These are phyloP conservation scores for Cicer cuneatum DNA, from an alignment of 306 rosid species.

Conservation along the genomic window DNA sequence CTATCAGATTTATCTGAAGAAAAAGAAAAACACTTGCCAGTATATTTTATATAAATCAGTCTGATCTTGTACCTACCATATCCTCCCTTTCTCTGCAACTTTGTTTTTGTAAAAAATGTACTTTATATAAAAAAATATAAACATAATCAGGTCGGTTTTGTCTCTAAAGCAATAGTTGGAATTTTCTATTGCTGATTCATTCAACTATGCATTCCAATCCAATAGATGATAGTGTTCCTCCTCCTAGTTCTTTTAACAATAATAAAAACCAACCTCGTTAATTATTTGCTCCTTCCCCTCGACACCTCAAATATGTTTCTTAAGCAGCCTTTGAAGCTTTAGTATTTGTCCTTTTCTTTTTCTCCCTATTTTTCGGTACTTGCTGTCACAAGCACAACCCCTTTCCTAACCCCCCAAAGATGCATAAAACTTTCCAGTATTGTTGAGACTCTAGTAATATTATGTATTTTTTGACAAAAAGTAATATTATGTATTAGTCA, in stretches of 20 bases:
- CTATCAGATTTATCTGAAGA: conserved; percentile 22
- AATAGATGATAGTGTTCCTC: conserved; percentile 34
- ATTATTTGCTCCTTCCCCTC: conserved; percentile 18
- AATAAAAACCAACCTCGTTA: conserved; percentile 7
- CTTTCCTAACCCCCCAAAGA: not conserved
- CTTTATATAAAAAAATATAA: conserved; percentile 17
- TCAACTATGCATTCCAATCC: conserved; percentile 17
- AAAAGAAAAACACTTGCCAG: not conserved
- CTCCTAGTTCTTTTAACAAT: conserved; percentile 19
- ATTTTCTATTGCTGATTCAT: conserved; percentile 1
- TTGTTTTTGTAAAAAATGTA: not conserved
- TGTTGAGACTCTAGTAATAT: conserved; percentile 1
- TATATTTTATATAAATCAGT: conserved; percentile 6
- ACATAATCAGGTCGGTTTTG: not conserved
- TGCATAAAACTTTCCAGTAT: not conserved
- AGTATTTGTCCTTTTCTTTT: not conserved
- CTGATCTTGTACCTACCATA: not conserved
- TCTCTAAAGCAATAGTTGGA: not conserved
- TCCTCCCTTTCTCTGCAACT: conserved; percentile 6
- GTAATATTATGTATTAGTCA: conserved; percentile 17
- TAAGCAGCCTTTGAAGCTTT: conserved; percentile 25
- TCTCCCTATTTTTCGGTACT: not conserved
- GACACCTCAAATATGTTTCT: conserved; percentile 20
- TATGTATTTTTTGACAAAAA: not conserved
- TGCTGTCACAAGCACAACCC: conserved; percentile 4